Conservation (phyloP, 2,329 filamentous ascomycete genomes). For the Aspergillus niger region DNA sequence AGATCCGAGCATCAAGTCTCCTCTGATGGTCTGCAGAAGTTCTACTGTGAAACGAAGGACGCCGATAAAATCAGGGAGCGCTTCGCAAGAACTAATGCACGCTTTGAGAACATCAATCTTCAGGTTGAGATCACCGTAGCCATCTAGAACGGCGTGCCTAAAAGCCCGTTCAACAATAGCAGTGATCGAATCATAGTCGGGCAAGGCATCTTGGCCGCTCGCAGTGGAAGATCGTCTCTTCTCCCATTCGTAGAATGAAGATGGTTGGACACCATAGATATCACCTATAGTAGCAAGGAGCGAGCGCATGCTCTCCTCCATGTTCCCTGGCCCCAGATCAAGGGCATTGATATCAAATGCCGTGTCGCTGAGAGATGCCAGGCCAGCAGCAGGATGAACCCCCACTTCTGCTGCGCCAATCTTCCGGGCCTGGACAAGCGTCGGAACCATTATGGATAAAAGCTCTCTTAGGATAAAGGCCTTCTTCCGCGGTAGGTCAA, state of each 20-base stretch:
- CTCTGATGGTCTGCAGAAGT: conserved; percentile 73
- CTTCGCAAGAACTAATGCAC: conserved; percentile 94
- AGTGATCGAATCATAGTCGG: conserved; percentile 39
- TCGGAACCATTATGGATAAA: conserved; percentile 77
- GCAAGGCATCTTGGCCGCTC: conserved; percentile 17
- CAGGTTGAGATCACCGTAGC: conserved; percentile 74
- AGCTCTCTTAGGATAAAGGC: conserved; percentile 86
- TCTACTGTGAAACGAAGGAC: conserved; percentile 87
- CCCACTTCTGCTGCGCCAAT: conserved; percentile 94
- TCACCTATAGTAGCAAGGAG: conserved; percentile 43
- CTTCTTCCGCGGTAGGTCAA: conserved; percentile 86
- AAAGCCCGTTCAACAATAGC: conserved; percentile 49
- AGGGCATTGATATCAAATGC: conserved; percentile 47
- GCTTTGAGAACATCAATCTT: conserved; percentile 85
- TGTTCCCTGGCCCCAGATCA: conserved; percentile 44
- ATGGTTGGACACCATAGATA: conserved; percentile 44
- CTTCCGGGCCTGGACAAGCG: conserved; percentile 86
- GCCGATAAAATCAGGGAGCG: conserved; percentile 85
- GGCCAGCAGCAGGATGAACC: conserved; percentile 86
- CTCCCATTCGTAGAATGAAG: conserved; percentile 37
- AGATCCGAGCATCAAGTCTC: conserved; percentile 73
- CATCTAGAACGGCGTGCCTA: conserved; percentile 47
- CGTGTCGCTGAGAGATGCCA: conserved; percentile 68
- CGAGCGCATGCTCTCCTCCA: conserved; percentile 44
- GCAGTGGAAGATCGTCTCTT: conserved; percentile 28